Conservation (phyloP, 2,329 filamentous ascomycete species). For the Apiospora phragmitis region DNA sequence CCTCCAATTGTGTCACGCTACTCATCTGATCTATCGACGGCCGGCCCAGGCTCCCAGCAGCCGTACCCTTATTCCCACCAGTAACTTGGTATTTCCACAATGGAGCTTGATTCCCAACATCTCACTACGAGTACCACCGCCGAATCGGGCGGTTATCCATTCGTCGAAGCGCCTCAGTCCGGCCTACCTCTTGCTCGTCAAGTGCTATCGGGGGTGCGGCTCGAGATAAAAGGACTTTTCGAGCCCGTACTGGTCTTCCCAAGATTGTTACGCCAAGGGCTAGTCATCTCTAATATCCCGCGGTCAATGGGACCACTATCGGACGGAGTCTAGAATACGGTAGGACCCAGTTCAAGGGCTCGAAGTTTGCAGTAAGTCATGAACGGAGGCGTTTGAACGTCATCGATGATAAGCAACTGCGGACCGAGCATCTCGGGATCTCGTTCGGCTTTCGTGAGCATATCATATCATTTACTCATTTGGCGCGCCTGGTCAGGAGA, state of each 20-base stretch:
- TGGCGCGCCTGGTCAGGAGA: not conserved
- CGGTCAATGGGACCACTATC: not conserved
- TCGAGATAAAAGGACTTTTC: not conserved
- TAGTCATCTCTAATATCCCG: not conserved
- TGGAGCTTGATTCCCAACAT: no score
- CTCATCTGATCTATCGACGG: not conserved
- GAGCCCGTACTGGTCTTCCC: not conserved
- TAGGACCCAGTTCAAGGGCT: not conserved
- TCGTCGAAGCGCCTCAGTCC: not conserved
- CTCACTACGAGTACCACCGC: not conserved
- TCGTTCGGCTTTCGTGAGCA: not conserved
- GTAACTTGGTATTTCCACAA: not conserved
- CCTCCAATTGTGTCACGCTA: not conserved
- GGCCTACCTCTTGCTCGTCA: not conserved
- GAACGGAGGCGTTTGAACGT: not conserved
- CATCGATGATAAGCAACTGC: not conserved
- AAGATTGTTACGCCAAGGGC: not conserved
- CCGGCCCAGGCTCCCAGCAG: no score
- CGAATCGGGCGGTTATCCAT: not conserved
- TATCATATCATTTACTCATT: not conserved
- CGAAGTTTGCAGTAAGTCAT: not conserved
- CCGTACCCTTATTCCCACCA: not conserved
- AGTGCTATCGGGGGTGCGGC: not conserved
- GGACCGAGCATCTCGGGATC: not conserved
- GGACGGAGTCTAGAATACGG: not conserved